Base-by-base conservation (phyloP, 495 filamentous ascomycete genomes). In the Xylaria venustula region DNA sequence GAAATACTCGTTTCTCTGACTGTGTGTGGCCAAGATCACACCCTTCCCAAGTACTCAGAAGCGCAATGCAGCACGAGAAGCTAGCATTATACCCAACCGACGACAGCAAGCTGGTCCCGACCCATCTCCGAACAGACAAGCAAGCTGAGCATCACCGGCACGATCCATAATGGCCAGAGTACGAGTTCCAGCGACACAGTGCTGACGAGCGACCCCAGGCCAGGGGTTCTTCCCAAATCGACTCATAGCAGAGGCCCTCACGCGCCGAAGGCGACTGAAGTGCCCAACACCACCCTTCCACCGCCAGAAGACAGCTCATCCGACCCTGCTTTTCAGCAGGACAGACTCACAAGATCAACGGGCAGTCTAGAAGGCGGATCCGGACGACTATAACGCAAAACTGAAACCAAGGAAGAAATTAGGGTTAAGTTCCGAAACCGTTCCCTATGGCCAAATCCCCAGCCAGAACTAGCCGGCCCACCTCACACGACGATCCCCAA, bases 381-480 rank as follows among this genome's bases (percentile, higher is more conserved):
- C 36, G 64, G 71, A 75, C 72, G 73, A 75, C 72, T 70, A 62
- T 76, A 59, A 70, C 72, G 75, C 74, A 79, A 77, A 65, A 73
- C 80, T 81, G 62, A 68, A 81, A 87, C 85, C 85, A 81, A 81
- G 75, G 15, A 66, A 73, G 70, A 70, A 69, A 20, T 85, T 90
- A 90, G 87, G 87, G 87, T 90, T 90, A 90, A 89, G 87, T 88
- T 89, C 87, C 86, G 80, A 84, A 71, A 73, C 75, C 76, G 77
- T 82, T 82, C 84, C 78, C 80, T 75, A 71, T 62, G 67, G 58
- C 67, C 70, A 70, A 34, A 67, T 58, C 63, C 67, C 57, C 63
- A 47, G 58, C 60, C 65, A 70, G 64, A 57, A 44, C 45, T 30
- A 54, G 59, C 56, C 60, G 54, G 52, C 67, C 42, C 55, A 66